Evolutionary conservation across 495 filamentous ascomycete genomes (phyloP), one percentile per base, ranked within the genome.

Genomic region (Penicillium flavigenum): DNA sequence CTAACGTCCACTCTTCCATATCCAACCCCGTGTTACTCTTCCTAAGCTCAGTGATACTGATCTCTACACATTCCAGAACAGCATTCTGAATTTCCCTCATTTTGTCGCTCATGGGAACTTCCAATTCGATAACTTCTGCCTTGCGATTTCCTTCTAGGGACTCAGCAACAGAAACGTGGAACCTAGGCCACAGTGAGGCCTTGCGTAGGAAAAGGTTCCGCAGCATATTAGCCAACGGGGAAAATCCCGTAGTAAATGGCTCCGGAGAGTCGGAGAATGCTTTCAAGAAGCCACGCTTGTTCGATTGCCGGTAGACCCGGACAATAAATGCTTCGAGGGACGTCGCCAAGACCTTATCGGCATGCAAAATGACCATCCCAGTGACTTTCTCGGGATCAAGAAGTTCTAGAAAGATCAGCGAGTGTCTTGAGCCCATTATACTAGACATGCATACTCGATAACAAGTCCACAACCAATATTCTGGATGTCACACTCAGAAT

Each of bases 1-100:
- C 95, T 19, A 96, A 76, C 54, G 91, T 98, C 94, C 94, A 98
- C 61, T 97, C 92, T 57, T 93, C 93, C 88, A 98, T 89, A 60
- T 98, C 95, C 6, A 98, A 74, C 0, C 92, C 91, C 0, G 86
- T 80, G 65, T 96, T 97, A 9, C 84, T 79, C 68, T 96, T 97
- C 67, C 91, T 92, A 16, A 98, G 77, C 67, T 98, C 95, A 27
- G 86, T 81, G 61, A 98, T 92, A 59, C 91, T 95, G 47, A 92
- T 85, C 69, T 98, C 94, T 14, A 98, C 93, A 69, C 95, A 98
- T 69, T 97, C 94, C 68, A 98, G 84, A 46, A 98, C 88, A 4
- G 94, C 92, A 59, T 88, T 91, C 61, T 98, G 94, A 31, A 98
- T 96, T 32, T 91, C 85, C 50, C 81, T 83, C 94, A 98, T 98